These are phyloP conservation scores for Saccharum spontaneum DNA, from an alignment of 176 grass and related monocot genomes.

Conservation along the genomic window DNA sequence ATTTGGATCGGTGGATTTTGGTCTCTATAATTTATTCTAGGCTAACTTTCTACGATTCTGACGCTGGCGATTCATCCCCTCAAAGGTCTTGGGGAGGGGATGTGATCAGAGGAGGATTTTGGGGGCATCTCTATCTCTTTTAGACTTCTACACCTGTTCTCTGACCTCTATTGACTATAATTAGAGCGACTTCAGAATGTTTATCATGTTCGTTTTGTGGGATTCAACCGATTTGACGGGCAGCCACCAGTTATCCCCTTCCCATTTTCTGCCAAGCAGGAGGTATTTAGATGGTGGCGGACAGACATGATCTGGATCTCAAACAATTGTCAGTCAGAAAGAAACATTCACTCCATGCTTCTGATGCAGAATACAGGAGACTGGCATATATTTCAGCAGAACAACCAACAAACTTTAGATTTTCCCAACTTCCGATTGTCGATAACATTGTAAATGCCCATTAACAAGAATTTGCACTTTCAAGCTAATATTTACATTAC, in stretches of 20 bases:
- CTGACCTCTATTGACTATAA: constrained; percentile 46
- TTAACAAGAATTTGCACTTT: neutral
- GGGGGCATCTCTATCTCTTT: constrained; percentile 20
- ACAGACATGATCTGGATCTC: neutral
- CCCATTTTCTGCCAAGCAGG: neutral
- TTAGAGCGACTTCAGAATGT: constrained; percentile 14
- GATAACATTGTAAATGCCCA: neutral
- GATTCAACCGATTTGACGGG: constrained; percentile 25
- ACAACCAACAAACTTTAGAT: neutral
- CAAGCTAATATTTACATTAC: constrained; percentile 5
- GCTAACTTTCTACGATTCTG: constrained; percentile 21
- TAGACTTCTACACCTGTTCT: constrained; percentile 24
- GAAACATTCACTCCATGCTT: too few relatives aligned
- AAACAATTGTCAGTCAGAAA: neutral
- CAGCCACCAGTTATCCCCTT: neutral
- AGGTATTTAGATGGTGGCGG: neutral
- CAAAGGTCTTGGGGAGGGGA: neutral
- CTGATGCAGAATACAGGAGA: neutral
- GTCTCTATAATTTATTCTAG: neutral
- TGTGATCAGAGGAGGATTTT: constrained; percentile 6
- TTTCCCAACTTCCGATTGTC: neutral
- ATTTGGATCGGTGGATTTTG: neutral
- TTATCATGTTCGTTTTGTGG: neutral
- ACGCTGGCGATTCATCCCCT: neutral
- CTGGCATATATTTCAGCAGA: neutral